Percentiles rank a stretch among this genome's conserved stretches.
Evolutionary conservation across 2,329 filamentous ascomycete species (phyloP).

Genomic region (Hymenoscyphus infarciens): DNA sequence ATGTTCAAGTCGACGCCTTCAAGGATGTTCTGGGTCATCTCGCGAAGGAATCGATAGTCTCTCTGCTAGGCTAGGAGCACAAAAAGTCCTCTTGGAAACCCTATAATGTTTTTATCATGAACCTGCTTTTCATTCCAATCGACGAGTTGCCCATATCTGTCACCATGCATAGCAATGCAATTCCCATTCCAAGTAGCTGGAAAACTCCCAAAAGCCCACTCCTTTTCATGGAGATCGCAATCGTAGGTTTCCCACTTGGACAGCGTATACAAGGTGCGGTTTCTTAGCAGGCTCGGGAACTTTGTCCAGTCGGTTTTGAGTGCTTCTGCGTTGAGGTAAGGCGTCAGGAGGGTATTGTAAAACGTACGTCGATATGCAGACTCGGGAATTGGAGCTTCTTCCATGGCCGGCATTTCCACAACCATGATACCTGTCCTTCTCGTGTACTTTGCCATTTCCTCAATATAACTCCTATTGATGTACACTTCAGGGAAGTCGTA

Average conservation of each 20-base stretch:
- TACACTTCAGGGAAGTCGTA: no score
- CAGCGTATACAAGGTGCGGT: conserved; percentile 7
- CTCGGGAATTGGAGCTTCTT: no score
- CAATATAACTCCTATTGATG: no score
- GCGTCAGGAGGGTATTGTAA: conserved; percentile 8
- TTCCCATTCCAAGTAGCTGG: not conserved
- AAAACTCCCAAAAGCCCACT: conserved; percentile 7
- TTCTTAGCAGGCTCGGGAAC: conserved; percentile 9
- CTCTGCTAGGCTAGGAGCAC: conserved; percentile 10
- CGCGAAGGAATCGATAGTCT: not conserved
- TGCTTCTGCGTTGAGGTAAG: conserved; percentile 9
- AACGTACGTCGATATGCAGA: not conserved
- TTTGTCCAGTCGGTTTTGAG: conserved; percentile 7
- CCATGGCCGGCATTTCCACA: no score
- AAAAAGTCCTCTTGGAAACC: conserved; percentile 9
- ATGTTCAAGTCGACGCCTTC: not conserved
- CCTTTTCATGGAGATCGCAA: not conserved
- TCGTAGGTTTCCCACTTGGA: conserved; percentile 10
- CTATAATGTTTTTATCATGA: conserved; percentile 6
- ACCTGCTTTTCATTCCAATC: conserved; percentile 4
- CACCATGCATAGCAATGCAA: conserved; percentile 12
- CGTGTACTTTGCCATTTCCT: no score
- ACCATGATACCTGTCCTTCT: no score
- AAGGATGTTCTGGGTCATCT: not conserved
- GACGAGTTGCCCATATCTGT: conserved; percentile 8